Conservation (phyloP, 1,139 yeast species). For the Magnusiomyces tetraspermus region DNA sequence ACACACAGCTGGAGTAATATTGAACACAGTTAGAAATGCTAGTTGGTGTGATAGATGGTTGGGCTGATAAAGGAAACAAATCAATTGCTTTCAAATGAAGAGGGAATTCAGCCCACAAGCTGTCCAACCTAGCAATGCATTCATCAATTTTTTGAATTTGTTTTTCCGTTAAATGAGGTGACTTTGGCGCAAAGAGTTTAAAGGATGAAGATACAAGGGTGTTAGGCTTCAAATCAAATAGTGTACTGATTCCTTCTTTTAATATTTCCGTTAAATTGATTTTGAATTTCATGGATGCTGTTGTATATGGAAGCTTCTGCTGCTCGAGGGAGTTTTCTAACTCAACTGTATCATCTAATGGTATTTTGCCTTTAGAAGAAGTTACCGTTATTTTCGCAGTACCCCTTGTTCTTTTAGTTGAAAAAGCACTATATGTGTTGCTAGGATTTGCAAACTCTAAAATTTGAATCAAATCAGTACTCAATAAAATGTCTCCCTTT, state of each 20-base stretch:
- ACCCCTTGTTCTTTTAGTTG: conserved; percentile 2
- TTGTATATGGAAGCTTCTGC: background rate
- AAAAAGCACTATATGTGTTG: background rate
- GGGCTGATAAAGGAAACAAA: background rate
- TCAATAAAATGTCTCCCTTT: background rate
- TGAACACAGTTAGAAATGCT: conserved; percentile 9
- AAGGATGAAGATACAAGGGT: background rate
- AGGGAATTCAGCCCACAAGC: conserved; percentile 6
- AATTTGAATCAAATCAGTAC: conserved; percentile 1
- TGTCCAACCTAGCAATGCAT: background rate
- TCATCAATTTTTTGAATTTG: background rate
- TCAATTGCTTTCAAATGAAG: conserved; percentile 6
- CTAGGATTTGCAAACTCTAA: background rate
- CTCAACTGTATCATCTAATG: background rate
- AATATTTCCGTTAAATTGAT: background rate
- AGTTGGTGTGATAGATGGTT: conserved; percentile 8
- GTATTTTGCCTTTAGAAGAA: background rate
- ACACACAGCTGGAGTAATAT: background rate
- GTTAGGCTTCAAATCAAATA: background rate
- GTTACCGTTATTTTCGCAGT: background rate
- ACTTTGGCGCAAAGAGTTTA: background rate
- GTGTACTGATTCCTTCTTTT: background rate
- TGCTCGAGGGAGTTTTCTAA: background rate
- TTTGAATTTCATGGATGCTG: conserved; percentile 3
- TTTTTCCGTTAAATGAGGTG: background rate